phyloP scores from a whole-genome alignment of 139 green algal species.

The Volvox reticuliferus region DNA sequence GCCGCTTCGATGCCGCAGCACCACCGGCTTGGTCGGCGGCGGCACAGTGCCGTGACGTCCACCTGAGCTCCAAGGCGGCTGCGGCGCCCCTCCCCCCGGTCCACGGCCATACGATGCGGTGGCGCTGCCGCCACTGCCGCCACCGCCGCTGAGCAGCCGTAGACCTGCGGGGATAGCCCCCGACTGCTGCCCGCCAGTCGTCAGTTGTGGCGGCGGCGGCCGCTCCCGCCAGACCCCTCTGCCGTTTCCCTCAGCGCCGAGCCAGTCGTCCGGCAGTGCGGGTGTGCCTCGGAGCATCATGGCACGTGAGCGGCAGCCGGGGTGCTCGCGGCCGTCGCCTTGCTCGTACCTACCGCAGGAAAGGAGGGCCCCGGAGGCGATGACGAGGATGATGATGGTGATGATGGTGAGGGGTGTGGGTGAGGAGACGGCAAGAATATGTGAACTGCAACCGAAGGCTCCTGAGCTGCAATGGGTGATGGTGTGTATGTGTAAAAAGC shows the following conservation, averaged over 20 bases:
- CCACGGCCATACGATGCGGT: neutral
- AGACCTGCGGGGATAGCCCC: neutral
- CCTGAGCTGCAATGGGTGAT: no score
- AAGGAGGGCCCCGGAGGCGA: no score
- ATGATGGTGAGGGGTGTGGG: no score
- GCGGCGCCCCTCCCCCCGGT: neutral
- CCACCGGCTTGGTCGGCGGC: conserved; percentile 30
- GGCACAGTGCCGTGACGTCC: neutral
- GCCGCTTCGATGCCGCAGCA: neutral
- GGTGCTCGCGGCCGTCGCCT: conserved; percentile 59
- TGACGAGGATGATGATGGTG: no score
- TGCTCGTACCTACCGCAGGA: conserved; percentile 42
- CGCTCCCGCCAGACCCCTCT: neutral
- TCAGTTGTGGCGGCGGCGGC: neutral
- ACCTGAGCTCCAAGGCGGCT: neutral
- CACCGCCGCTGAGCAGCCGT: neutral
- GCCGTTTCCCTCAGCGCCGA: neutral
- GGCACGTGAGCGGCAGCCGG: conserved; percentile 20
- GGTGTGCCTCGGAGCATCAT: conserved; percentile 22
- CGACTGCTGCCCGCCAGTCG: neutral
- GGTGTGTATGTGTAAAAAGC: no score
- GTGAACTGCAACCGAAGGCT: no score
- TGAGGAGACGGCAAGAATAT: no score
- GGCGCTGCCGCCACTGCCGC: neutral
- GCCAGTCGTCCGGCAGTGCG: neutral